Conservation (phyloP, 148 eudicot genomes). For the Pouteria glomerata region DNA sequence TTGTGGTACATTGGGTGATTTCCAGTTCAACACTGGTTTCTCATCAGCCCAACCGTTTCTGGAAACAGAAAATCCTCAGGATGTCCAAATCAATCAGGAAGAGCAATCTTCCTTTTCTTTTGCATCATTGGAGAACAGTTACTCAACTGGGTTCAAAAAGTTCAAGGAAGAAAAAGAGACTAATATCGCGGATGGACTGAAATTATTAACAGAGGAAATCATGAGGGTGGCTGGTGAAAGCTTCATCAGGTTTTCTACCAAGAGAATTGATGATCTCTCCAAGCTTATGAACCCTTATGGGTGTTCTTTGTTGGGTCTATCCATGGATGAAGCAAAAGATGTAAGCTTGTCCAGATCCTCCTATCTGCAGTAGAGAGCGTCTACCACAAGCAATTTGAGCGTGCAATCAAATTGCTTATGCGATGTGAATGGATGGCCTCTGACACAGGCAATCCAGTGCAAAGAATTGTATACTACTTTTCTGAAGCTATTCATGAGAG, state of each 20-base stretch:
- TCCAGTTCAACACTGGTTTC: background rate
- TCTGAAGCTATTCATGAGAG: slow-evolving; percentile 23
- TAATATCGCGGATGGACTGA: background rate
- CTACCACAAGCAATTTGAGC: slow-evolving; percentile 12
- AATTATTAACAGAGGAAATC: slow-evolving; percentile 14
- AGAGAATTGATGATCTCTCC: background rate
- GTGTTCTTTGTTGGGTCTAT: background rate
- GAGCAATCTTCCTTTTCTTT: background rate
- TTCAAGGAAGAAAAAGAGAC: background rate
- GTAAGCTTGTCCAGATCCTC: slow-evolving; percentile 16
- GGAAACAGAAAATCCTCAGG: background rate
- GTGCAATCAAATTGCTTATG: slow-evolving; percentile 16
- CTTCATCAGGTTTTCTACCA: slow-evolving; percentile 10
- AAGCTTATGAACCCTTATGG: slow-evolving; percentile 6
- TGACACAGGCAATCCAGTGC: slow-evolving; percentile 17
- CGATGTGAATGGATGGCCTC: slow-evolving; percentile 6
- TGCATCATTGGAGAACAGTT: background rate
- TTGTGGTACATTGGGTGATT: background rate
- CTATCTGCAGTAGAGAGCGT: slow-evolving; percentile 21
- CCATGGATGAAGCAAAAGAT: slow-evolving; percentile 7
- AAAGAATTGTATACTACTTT: slow-evolving; percentile 22
- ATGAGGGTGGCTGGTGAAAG: slow-evolving; percentile 15
- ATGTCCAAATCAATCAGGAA: background rate
- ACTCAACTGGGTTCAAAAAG: background rate
- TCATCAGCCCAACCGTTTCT: background rate